Evolutionary conservation across 148 eudicot species (phyloP), one percentile per base, ranked within the genome.

Genomic region (Silene latifolia): DNA sequence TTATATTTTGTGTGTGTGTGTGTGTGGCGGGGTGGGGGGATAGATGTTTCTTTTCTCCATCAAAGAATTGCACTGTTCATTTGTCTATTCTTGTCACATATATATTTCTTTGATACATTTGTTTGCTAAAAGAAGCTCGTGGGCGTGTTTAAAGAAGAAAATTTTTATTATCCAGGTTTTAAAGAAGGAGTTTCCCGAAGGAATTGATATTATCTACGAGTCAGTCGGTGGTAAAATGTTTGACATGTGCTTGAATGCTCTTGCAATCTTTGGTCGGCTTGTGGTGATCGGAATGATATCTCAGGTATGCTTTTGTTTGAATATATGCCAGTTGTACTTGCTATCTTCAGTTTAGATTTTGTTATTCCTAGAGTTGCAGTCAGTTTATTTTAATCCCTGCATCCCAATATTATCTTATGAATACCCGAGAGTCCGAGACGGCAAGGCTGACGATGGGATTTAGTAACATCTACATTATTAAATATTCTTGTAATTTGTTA

Each of bases 251-350:
- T 77, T 94, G 82, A 91, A 91, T 78, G 96, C 98, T 9, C 83
- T 94, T 53, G 98, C 97, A 68, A 74, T 84, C 42, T 82, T 89
- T 79, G 98, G 98, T 71, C 90, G 86, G 81, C 83, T 94, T 63
- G 86, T 91, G 74, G 96, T 94, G 75, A 94, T 94, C 74, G 98
- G 98, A 82, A 94, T 94, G 98, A 91, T 94, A 74, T 94, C 98
- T 87, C 98, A 94, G 98, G 98, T 94, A 76, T 47, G 59, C 79
- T 66, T 46, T 71, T 39, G 24, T 58, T 48, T 75, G 63, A 63
- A 46, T 14, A 4, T 71, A 60, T 46, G 71, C n/a, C 27, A 19
- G 17, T 48, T 59, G 32, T 35, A 12, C 60, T 39, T 51, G 62
- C 19, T 69, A 46, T 71, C 72, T 79, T 21, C 69, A 17, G 25